These are phyloP conservation scores for Alternaria novae-zelandiae DNA, from an alignment of 2,329 filamentous ascomycete species.

Conservation along the genomic window DNA sequence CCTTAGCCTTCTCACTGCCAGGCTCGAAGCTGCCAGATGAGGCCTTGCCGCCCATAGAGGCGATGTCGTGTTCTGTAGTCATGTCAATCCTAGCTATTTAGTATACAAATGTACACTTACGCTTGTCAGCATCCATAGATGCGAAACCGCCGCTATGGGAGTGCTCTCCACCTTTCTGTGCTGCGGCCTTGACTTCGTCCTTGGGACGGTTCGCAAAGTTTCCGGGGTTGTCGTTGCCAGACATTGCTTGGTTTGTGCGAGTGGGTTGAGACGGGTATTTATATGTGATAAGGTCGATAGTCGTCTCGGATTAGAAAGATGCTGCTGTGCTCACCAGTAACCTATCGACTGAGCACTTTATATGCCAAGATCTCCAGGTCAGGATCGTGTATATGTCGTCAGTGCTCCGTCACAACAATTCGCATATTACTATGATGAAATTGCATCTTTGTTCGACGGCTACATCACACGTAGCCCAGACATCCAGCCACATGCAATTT, in stretches of 20 bases:
- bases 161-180: slow-evolving; percentile 53
- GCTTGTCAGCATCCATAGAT: slow-evolving; percentile 44
- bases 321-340: background rate
- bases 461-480: background rate
- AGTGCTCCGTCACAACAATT: background rate
- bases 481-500: background rate
- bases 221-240: slow-evolving; percentile 54
- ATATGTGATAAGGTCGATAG: background rate
- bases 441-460: background rate
- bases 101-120: slow-evolving; percentile 18
- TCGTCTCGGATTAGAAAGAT: background rate
- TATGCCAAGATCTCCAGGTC: background rate
- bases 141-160: slow-evolving; percentile 48
- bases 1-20: slow-evolving; percentile 59
- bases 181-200: slow-evolving; percentile 55
- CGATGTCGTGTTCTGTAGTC: slow-evolving; percentile 57
- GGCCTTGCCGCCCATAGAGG: slow-evolving; percentile 61
- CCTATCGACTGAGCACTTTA: background rate
- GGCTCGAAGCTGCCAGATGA: slow-evolving; percentile 63
- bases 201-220: slow-evolving; percentile 60
- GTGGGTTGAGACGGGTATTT: background rate
- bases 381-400: background rate
- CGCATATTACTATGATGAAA: background rate
- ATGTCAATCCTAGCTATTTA: background rate
- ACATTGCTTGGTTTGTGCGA: slow-evolving; percentile 13